A percentile compares a stretch with the other conserved stretches of the same genome.
Conservation (phyloP, 495 filamentous ascomycete species). For the Neurospora sp. region DNA sequence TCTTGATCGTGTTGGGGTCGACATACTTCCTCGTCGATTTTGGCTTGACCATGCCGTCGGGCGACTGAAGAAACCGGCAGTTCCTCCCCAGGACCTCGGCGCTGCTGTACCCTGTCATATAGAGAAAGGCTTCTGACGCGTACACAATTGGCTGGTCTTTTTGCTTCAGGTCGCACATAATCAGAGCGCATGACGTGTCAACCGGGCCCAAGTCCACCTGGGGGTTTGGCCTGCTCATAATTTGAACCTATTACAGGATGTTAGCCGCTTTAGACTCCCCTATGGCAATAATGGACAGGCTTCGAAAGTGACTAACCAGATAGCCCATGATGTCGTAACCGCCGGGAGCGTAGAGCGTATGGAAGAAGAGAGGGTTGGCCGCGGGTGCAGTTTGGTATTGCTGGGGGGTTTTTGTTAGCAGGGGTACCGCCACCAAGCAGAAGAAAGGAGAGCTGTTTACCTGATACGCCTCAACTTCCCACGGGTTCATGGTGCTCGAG, state of each 20-base stretch:
- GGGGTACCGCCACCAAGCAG: background rate
- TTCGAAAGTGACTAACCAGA: conserved; percentile 24
- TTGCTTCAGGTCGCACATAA: conserved; percentile 36
- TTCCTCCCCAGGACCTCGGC: conserved; percentile 36
- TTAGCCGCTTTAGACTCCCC: background rate
- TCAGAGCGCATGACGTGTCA: conserved; percentile 36
- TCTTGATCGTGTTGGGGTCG: conserved; percentile 24
- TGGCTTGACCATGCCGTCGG: conserved; percentile 21
- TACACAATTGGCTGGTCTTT: conserved; percentile 41
- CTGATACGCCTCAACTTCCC: conserved; percentile 16
- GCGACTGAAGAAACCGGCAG: conserved; percentile 44
- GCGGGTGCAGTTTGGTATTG: background rate
- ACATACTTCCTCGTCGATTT: conserved; percentile 22
- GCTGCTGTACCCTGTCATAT: conserved; percentile 34
- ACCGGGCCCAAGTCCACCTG: conserved; percentile 34
- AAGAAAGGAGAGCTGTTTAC: conserved; percentile 1
- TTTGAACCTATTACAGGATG: conserved; percentile 20
- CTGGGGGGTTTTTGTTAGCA: background rate
- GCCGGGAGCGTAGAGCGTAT: conserved; percentile 36
- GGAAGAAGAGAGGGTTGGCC: conserved; percentile 32
- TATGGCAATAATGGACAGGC: background rate
- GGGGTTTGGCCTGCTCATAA: conserved; percentile 33
- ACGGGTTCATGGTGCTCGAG: conserved; percentile 11
- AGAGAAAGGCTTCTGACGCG: conserved; percentile 31
- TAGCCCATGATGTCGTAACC: conserved; percentile 39